Evolutionary conservation across 768 basidiomycete genomes (phyloP), one percentile per base, ranked within the genome.

Genomic region (Termitomyces sp.): DNA sequence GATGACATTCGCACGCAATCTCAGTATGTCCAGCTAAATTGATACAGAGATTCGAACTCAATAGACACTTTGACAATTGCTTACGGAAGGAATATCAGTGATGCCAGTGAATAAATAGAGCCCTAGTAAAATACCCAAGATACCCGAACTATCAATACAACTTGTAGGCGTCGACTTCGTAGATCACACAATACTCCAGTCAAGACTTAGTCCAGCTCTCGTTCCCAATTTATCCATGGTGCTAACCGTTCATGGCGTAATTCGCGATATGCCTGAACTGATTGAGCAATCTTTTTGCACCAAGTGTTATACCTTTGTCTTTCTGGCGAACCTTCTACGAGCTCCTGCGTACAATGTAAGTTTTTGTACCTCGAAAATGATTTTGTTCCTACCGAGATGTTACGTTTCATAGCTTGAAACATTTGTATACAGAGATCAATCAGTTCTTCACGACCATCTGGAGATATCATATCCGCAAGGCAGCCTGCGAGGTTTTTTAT

Each of bases 391-490:
- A 83, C 85, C 66, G 71, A 65, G 58, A 73, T 70, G 40, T 76
- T 76, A 32, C 74, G 73, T 22, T 79, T 71, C 81, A 88, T 82
- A 2, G 77, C 69, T 22, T 79, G 76, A 30, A 86, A 71, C 70
- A 85, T 76, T 36, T 63, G 71, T 6, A 77, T 71, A 48, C 78
- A 70, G 51, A 75, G 70, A 5, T 75, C 75, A 16, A 77, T 63
- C 45, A 76, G 79, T 20, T 57, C 64, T 56, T 77, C 68, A 63
- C 77, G 36, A 3, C 49, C 47, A 33, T 40, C 10, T 26, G 18
- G 24, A 33, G 52, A 36, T 28, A 47, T 72, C 68, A 30, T 67
- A 35, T 16, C 32, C 33, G 28, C 66, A 54, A 84, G 66, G n/a
- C 66, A 63, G 3, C 67, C 58, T 26, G 77, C 72, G 7, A 80